Evolutionary conservation across 306 rosid species (phyloP).

Genomic region (Myrica gale): DNA sequence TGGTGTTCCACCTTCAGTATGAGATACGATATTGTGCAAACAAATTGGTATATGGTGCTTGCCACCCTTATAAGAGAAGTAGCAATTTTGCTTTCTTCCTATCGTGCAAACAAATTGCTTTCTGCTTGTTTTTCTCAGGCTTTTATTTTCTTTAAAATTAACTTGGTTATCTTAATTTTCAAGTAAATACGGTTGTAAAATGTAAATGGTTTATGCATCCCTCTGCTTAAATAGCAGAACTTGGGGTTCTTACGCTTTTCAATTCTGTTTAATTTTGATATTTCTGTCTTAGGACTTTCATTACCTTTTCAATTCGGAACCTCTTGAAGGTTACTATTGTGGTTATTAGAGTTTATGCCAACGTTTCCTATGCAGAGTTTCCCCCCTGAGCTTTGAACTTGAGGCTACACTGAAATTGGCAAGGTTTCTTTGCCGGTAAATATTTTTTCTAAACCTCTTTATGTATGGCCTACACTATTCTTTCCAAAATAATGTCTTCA

Average conservation of each 20-base stretch:
- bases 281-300: neutral
- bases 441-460: conserved; percentile 21
- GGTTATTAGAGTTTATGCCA: neutral
- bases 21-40: neutral
- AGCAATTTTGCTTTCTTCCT: neutral
- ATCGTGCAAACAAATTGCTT: neutral
- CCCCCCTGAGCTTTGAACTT: conserved; percentile 94
- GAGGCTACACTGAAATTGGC: conserved; percentile 97
- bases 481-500: neutral
- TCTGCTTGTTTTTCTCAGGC: neutral
- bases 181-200: neutral
- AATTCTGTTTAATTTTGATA: neutral
- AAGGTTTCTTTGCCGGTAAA: conserved; percentile 89
- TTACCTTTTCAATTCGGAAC: conserved; percentile 1
- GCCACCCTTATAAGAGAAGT: neutral
- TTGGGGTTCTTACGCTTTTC: neutral
- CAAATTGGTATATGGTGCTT: neutral
- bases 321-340: neutral
- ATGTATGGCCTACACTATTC: neutral
- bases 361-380: conserved; percentile 69
- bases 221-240: neutral
- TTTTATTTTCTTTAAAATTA: neutral
- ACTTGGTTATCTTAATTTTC: neutral
- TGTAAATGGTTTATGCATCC: neutral
- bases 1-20: neutral